Base-by-base conservation (phyloP, 2,329 filamentous ascomycete genomes). In the Fusarium bactridioides region DNA sequence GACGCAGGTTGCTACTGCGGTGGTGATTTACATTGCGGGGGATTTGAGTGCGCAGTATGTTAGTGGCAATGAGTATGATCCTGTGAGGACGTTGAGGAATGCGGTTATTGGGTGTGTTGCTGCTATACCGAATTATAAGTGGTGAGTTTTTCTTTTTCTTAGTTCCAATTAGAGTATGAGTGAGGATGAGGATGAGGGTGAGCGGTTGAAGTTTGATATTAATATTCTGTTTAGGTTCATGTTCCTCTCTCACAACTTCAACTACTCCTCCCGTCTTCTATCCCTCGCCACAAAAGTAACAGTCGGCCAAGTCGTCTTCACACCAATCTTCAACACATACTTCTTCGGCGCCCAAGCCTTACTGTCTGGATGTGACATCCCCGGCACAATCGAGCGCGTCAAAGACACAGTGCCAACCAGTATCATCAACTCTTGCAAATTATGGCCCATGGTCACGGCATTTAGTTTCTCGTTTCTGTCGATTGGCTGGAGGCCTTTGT, bases 371-470 rank as follows among this genome's bases (percentile, higher is more conserved):
- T 91, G 92, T 33, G 87, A 86, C 0, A 78, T 90, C 4, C 79
- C 83, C 11, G 91, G 93, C 61, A 88, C 92, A 3, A 88, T 89
- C 80, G 89, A 93, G 76, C 90, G 93, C 58, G 86, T 98, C 66
- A 88, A 87, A 74, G 86, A 90, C 65, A 95, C 94, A 0, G 92
- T 97, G 0, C 94, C 94, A 1, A 86, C 87, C 29, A 94, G 91
- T 78, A 89, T 93, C 78, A 80, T 90, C 78, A 97, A 96, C 80
- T 93, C 91, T 67, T 90, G 91, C 80, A 97, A 97, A 83, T 82
- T 98, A 29, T 98, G 95, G 95, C 95, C 95, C 0, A 90, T 90
- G 1, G 92, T 97, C 21, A 97, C 92, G 19, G 94, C 94, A 0
- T 91, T 98, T 79, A 95, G 88, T 80, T 97, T 98, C 78, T 90